Base-by-base conservation (phyloP, 2,329 filamentous ascomycete genomes). In the Fusarium camptoceras region DNA sequence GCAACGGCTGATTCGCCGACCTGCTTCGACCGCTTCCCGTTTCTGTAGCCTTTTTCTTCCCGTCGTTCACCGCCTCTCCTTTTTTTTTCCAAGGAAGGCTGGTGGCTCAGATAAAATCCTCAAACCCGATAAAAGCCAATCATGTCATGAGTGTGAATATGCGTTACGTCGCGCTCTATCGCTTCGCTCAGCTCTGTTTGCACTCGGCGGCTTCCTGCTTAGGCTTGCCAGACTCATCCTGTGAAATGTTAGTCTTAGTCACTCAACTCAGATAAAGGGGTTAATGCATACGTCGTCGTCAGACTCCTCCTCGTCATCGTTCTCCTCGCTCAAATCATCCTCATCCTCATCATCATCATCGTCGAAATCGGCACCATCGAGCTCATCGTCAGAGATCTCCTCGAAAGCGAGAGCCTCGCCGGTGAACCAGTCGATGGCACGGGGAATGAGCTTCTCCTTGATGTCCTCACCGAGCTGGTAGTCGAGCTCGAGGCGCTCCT, bases 401-500 rank as follows among this genome's bases (percentile, higher is more conserved):
- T 99, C 96, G 76, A 94, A 99, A 75, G 96, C 94, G 70, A 99
- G 90, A 74, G 96, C 96, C 84, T 99, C 96, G 62, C 96, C 96
- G 55, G 96, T 99, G 82, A 99, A 99, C 96, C 96, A 99, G 83
- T 99, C 96, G 76, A 99, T 96, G 61, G 97, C 96, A 75, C 95
- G 94, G 71, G 96, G 96, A 75, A 99, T 99, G 72, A 99, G 88
- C 86, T 99, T 99, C 88, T 99, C 96, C 86, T 99, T 99, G 85
- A 99, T 98, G 79, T 99, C 96, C 86, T 99, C 96, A 73, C 96
- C 96, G 46, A 99, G 90, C 84, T 98, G 95, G 83, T 98, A 99
- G 84, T 99, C 96, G 55, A 99, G 91, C 85, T 99, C 96, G 59
- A 99, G 89, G 71, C 96, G 94, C 83, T 97, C 94, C 86, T 99